A percentile compares a stretch with the other conserved stretches of the same genome.
phyloP scores from a whole-genome alignment of 768 basidiomycete genomes.

The Tylopilus vinaceipallidus region DNA sequence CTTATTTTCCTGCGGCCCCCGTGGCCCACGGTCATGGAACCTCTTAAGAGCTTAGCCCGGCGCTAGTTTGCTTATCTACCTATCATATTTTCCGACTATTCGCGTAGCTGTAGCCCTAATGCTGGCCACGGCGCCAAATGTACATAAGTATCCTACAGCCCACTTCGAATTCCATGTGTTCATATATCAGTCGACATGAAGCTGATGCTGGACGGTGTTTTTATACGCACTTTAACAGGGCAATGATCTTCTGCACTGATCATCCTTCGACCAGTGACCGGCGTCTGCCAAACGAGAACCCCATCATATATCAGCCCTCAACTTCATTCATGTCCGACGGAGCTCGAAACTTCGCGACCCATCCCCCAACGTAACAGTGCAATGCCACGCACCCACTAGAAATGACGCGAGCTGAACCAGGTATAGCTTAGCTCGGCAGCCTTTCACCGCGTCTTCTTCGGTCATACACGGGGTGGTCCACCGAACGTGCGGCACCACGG shows the following conservation, averaged over 20 bases:
- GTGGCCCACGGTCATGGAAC: slow-evolving; percentile 8
- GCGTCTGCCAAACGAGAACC: too few relatives aligned
- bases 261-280: slow-evolving; percentile 10
- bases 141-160: slow-evolving; percentile 19
- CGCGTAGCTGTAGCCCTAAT: slow-evolving; percentile 2
- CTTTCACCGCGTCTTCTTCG: too few relatives aligned
- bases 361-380: slow-evolving; percentile 7
- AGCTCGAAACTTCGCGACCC: not conserved
- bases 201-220: not conserved
- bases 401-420: not conserved
- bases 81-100: slow-evolving; percentile 21
- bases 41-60: slow-evolving; percentile 16
- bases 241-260: slow-evolving; percentile 21
- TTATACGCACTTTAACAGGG: not conserved
- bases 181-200: not conserved
- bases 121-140: slow-evolving; percentile 10
- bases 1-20: slow-evolving; percentile 13
- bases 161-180: not conserved
- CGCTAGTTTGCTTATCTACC: slow-evolving; percentile 24
- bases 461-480: too few relatives aligned
- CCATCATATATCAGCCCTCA: slow-evolving; percentile 10
- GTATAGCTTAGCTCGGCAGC: not conserved
- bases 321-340: slow-evolving; percentile 26
- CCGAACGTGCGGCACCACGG: too few relatives aligned
- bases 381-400: too few relatives aligned